Conservation (phyloP, 257 asterid species). For the Mitragyna speciosa region DNA sequence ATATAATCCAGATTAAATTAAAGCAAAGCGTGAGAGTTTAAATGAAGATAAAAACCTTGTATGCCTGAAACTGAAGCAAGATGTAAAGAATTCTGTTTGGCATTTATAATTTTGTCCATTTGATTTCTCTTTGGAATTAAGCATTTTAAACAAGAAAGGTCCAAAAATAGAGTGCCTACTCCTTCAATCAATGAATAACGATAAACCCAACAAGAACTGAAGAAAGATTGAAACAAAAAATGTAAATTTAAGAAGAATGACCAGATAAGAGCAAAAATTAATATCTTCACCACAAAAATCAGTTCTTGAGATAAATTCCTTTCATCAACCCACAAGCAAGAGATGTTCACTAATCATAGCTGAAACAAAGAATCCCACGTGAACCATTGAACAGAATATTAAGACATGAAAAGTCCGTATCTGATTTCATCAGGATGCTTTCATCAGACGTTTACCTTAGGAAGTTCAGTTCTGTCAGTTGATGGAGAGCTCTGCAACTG, state of each 20-base stretch:
- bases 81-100: background rate
- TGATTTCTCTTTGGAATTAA: background rate
- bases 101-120: background rate
- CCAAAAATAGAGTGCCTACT: constrained; percentile 1
- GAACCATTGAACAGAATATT: background rate
- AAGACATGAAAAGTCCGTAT: constrained; percentile 8
- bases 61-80: background rate
- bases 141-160: background rate
- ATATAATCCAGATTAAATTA: background rate
- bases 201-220: background rate
- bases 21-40: background rate
- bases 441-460: constrained; percentile 13
- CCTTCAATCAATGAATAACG: background rate
- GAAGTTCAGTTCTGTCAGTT: background rate
- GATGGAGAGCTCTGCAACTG: constrained; percentile 14
- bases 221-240: constrained; percentile 4
- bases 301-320: background rate
- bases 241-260: background rate
- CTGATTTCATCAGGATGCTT: background rate
- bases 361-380: background rate
- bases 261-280: background rate
- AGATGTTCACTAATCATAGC: constrained; percentile 5
- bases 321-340: background rate
- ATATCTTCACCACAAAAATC: background rate
- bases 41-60: background rate